Percentiles rank a stretch among this genome's conserved stretches.
Conservation (phyloP, 116 monocot species). For the Trichopus zeylanicus region DNA sequence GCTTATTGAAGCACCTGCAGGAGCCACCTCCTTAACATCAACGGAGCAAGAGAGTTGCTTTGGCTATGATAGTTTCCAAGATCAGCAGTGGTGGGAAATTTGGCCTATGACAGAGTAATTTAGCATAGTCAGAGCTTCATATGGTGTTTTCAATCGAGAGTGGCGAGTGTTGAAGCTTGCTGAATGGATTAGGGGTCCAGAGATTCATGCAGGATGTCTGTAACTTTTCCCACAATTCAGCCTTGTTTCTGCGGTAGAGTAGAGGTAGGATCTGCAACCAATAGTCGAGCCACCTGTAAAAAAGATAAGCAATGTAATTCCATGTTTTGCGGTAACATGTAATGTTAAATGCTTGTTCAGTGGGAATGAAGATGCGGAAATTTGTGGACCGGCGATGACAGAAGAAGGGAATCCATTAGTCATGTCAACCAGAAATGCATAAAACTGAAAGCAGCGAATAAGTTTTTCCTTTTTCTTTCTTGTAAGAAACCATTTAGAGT, state of each 20-base stretch:
- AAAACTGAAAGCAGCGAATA: too few relatives aligned
- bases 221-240: neutral
- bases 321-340: neutral
- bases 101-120: conserved; percentile 24
- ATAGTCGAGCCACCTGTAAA: neutral
- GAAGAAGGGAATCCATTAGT: neutral
- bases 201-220: neutral
- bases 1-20: conserved; percentile 6
- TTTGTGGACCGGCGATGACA: neutral
- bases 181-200: too few relatives aligned
- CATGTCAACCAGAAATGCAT: neutral
- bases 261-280: neutral
- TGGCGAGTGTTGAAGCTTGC: too few relatives aligned
- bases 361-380: neutral
- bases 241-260: neutral
- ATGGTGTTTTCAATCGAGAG: too few relatives aligned
- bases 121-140: neutral
- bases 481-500: too few relatives aligned
- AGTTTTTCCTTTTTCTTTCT: too few relatives aligned
- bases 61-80: conserved; percentile 11
- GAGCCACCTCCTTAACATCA: conserved; percentile 9
- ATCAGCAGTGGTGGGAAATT: conserved; percentile 27
- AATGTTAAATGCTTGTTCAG: neutral
- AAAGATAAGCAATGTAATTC: neutral
- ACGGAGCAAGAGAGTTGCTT: conserved; percentile 12